Evolutionary conservation across 192 early-diverging fungal genomes (phyloP).

Genomic region (Rhizophagus clarus): DNA sequence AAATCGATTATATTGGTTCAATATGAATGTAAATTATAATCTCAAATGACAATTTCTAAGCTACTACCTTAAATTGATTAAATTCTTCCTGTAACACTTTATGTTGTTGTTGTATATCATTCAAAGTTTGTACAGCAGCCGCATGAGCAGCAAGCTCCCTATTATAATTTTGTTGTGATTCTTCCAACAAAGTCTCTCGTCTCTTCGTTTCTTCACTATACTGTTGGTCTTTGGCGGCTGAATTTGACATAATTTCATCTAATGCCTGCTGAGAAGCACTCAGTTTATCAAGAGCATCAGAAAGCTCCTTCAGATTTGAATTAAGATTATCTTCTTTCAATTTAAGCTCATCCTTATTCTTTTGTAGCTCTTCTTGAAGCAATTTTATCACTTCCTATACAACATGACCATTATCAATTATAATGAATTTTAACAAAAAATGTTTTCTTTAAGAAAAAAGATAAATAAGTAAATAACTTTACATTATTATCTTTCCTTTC

Average conservation of each 20-base stretch:
- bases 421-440: too few relatives aligned
- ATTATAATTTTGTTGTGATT: slow-evolving; percentile 69
- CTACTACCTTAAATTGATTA: slow-evolving; percentile 30
- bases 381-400: background rate
- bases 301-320: background rate
- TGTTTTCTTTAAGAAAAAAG: background rate
- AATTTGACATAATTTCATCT: background rate
- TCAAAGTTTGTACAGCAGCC: slow-evolving; percentile 51
- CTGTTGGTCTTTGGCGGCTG: slow-evolving; percentile 44
- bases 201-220: slow-evolving; percentile 52
- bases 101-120: slow-evolving; percentile 35
- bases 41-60: too few relatives aligned
- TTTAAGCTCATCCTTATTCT: background rate
- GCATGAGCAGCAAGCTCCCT: slow-evolving; percentile 68
- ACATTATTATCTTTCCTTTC: background rate
- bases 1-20: slow-evolving; percentile 33
- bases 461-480: background rate
- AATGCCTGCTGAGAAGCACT: background rate
- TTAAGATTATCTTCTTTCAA: background rate
- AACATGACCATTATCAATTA: background rate
- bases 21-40: background rate
- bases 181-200: slow-evolving; percentile 50
- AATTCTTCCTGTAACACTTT: slow-evolving; percentile 38
- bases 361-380: slow-evolving; percentile 4
- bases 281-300: background rate